Conservation (phyloP, 305 asterid species). For the Ruellia speciosa region DNA sequence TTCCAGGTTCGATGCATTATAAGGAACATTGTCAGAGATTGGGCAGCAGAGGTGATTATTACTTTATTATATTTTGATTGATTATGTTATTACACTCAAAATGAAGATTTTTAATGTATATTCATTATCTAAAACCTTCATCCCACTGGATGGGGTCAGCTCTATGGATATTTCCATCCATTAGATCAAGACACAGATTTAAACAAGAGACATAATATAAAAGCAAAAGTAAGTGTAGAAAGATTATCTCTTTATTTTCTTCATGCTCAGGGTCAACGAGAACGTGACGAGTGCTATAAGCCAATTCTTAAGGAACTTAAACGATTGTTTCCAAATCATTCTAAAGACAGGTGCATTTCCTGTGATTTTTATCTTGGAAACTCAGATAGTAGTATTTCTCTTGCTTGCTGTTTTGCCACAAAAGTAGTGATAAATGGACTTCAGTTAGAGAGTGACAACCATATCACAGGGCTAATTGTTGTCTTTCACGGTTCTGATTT, state of each 20-base stretch:
- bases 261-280: slow-evolving; percentile 67
- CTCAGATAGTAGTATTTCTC: slow-evolving; percentile 15
- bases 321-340: slow-evolving; percentile 57
- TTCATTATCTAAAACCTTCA: no score
- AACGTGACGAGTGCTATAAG: slow-evolving; percentile 84
- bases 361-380: slow-evolving; percentile 7
- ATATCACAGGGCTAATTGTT: slow-evolving; percentile 18
- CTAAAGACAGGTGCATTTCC: slow-evolving; percentile 45
- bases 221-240: neutral
- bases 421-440: slow-evolving; percentile 11
- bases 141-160: no score
- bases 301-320: slow-evolving; percentile 85
- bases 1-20: slow-evolving; percentile 86
- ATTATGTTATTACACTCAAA: no score
- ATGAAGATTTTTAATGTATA: no score
- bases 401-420: slow-evolving; percentile 9
- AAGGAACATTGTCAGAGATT: slow-evolving; percentile 91
- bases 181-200: no score
- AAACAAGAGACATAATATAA: no score
- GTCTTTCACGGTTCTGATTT: slow-evolving; percentile 26
- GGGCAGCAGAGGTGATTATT: slow-evolving; percentile 81
- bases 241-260: slow-evolving; percentile 9
- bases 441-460: neutral
- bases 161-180: no score
- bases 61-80: slow-evolving; percentile 13